Evolutionary conservation across 371 early-diverging fungal species (phyloP), one percentile per base, ranked within the genome.

Genomic region (Nematocida sp.): DNA sequence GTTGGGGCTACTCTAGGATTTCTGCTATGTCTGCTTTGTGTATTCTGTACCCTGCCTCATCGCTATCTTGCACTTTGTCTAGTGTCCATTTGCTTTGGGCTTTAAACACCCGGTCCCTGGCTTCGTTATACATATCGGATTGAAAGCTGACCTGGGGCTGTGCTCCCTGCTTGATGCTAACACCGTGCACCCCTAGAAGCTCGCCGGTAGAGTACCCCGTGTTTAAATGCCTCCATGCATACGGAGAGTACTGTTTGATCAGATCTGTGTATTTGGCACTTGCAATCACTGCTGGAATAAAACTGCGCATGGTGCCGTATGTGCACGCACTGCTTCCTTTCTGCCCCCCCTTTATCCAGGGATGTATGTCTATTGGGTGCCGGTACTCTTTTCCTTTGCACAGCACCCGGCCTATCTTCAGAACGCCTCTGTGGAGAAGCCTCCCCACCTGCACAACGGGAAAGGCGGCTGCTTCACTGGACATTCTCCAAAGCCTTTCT

Each of bases 101-200:
- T 19, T 27, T 34, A 27, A 8, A 2, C 15, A 70, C 29, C 34
- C n/a, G 34, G 38, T 70, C 74, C 13, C 36, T 37, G 8, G 25
- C 15, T 38, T 70, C 74, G 27, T 57, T 50, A 36, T 70, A 70
- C 41, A 70, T 21, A 38, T 62, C 49, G 19, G 62, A 23, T n/a
- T 19, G 27, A 40, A 70, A 70, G 13, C 7, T 8, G 1, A 46
- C 52, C 21, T 13, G 17, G 32, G 25, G 19, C 32, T 21, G 27
- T 15, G 13, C 32, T 21, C 19, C n/a, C 7, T 32, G 19, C 5
- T 17, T 38, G 41, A 56, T 34, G 8, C 11, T 13, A 19, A 67
- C 48, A 13, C 11, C 8, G 13, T 29, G 17, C 21, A 67, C 60
- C 1, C 32, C 45, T 36, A 67, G 46, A 7, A 67, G 67, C 56